Evolutionary conservation across 108 stramenopile species (phyloP), one percentile per base, ranked within the genome.

Genomic region (Nitzschia sp.): DNA sequence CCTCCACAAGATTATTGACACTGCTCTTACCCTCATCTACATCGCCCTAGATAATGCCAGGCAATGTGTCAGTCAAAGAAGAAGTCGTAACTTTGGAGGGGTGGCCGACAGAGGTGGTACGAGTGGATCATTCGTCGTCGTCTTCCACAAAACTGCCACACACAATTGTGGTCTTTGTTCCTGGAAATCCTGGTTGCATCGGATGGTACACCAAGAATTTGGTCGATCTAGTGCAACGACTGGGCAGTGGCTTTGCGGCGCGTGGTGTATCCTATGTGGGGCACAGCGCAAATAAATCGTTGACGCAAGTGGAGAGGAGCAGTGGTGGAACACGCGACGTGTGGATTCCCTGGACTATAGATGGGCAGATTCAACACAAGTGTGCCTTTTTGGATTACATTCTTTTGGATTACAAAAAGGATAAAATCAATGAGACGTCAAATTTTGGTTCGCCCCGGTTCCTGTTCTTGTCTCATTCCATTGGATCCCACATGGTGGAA

Each of bases 351-450:
- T 91, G 88, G 88, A 91, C 88, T 11, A 61, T 91, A 31, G 82
- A 94, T 33, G 93, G 93, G 1, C 93, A 94, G 68, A 63, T 89
- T 2, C 26, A 72, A 19, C 93, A 94, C 74, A 94, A 94, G 65
- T 55, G 75, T 30, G 75, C 77, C 59, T 94, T 79, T 79, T 64
- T 90, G 26, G 89, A 93, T 74, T 66, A 59, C 13, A 33, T 88
- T 17, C 11, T 78, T 17, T 11, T 78, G 21, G 24, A 64, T 23
- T 76, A 81, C 54, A 29, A 13, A 21, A 42, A 55, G 35, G 45
- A 19, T 19, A 42, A 31, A 15, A 34, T 15, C 36, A 31, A 72
- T 31, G 19, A 19, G 21, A 65, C 19, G 34, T 24, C 36, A 32
- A 15, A 2, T 4, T 6, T 23, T 15, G 2, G 33, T 45, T 32